Evolutionary conservation across 805 yeast species (phyloP), one percentile per base, ranked within the genome.

Genomic region (Clavispora santaluciae): DNA sequence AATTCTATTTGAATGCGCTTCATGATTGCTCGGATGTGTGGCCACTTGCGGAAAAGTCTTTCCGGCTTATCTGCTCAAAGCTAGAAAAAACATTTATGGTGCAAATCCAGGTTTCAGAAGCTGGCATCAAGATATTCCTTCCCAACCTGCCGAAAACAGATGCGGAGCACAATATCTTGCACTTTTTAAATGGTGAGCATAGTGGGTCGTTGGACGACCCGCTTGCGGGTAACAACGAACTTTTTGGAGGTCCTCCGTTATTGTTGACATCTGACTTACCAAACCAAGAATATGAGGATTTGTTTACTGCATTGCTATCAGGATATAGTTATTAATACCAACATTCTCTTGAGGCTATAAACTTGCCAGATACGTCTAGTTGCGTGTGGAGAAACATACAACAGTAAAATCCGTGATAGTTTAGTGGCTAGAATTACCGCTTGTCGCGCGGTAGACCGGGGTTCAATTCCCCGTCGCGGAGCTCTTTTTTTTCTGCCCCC

Each of bases 361-460:
- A n/a, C n/a, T n/a, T n/a, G n/a, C n/a, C n/a, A n/a, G n/a, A n/a
- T n/a, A n/a, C n/a, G n/a, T n/a, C n/a, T n/a, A n/a, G n/a, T n/a
- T n/a, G n/a, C n/a, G n/a, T n/a, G n/a, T n/a, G n/a, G n/a, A n/a
- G n/a, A n/a, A n/a, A n/a, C n/a, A n/a, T n/a, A n/a, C n/a, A n/a
- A n/a, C n/a, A n/a, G n/a, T 10, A 13, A 26, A 16, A 30, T 48
- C 51, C 51, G 51, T 36, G 51, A 42, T 48, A 48, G 51, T 48
- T 49, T 49, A 49, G 53, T 47, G 53, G 53, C 49, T 49, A 49
- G 53, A 49, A 49, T 49, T 42, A 41, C 51, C 53, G 53, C 53
- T 49, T 49, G 53, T 49, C 53, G 53, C 53, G 53, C 51, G 51
- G 51, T 41, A 42, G 53, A 49, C 53, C 53, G 48, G 53, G 53